These are phyloP conservation scores for Pythium sukuiense DNA, from an alignment of 352 stramenopile species.

Conservation along the genomic window DNA sequence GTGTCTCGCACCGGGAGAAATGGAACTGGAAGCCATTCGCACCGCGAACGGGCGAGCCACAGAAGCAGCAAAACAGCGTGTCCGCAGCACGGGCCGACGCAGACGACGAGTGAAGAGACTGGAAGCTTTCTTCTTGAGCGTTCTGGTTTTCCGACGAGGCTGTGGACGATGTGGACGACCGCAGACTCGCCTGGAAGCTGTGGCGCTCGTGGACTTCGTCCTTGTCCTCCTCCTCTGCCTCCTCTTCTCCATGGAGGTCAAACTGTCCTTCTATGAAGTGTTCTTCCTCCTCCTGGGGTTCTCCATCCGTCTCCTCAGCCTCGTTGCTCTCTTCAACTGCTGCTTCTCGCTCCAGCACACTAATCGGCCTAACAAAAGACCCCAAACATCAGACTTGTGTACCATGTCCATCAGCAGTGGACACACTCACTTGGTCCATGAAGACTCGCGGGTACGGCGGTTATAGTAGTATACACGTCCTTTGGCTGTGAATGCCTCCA, in stretches of 20 bases:
- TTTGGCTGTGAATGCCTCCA: conserved; percentile 83
- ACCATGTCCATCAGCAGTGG: background rate
- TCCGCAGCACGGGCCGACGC: conserved; percentile 11
- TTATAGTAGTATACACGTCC: conserved; percentile 91
- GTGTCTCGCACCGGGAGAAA: conserved; percentile 48
- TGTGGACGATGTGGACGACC: conserved; percentile 23
- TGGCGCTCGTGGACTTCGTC: conserved; percentile 1
- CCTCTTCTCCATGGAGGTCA: conserved; percentile 3
- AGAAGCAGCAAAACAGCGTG: conserved; percentile 80
- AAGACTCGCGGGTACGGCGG: conserved; percentile 78
- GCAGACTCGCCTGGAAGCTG: conserved; percentile 1
- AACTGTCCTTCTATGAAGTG: background rate
- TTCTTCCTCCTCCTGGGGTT: background rate
- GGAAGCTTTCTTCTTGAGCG: background rate
- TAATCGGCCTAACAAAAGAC: background rate
- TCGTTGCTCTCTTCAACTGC: background rate
- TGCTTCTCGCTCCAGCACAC: background rate
- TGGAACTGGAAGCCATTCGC: conserved; percentile 41
- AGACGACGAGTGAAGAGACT: background rate
- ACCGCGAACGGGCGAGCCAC: conserved; percentile 43
- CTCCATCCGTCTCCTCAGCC: conserved; percentile 1
- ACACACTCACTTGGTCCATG: conserved; percentile 69
- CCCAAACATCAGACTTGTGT: background rate
- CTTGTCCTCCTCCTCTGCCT: conserved; percentile 4
- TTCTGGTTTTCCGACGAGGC: conserved; percentile 12